Base-by-base conservation (phyloP, 805 yeast genomes). In the Metschnikowia kunwiensis region DNA sequence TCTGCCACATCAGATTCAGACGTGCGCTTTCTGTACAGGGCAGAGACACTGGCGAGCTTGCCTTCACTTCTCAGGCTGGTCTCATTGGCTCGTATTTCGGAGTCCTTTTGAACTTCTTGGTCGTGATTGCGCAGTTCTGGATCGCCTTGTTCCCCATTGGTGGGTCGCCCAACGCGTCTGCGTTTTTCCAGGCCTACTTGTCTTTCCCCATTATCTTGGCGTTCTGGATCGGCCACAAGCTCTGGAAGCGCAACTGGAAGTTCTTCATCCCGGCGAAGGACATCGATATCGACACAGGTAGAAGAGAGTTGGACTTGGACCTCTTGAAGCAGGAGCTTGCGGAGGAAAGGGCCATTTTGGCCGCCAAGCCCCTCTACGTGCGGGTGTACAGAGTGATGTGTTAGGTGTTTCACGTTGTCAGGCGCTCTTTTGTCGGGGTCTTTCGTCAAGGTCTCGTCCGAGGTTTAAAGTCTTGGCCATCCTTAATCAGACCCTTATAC, bases 171-270 rank as follows among this genome's bases (percentile, higher is more conserved):
- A 23, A 42, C 19, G 53, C 49, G 29, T 14, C 24, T 6, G 37
- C 14, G 25, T 86, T 86, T 70, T 86, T 86, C 68, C 64, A 72
- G 54, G 65, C 76, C 17, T 85, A 80, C 59, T 65, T 86, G 49
- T 77, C 86, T 9, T 68, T 72, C 40, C 85, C 86, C 13, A 73
- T 84, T 30, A 66, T 82, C 26, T 36, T 85, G 24, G 74, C 60
- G 2, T 73, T 77, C 60, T 80, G 73, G 60, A 13, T 74, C 12
- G 74, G 65, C 42, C 83, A 80, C 68, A 80, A 80, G 61, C 30
- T 77, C 24, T 75, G 76, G 70, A 71, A 38, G 39, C 49, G 46
- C 23, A 60, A 61, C 51, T 61, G 65, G 64, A 50, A 28, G 20
- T 30, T 58, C 14, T 60, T 33, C 51, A 53, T 60, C 36, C 46